Evolutionary conservation across 75 land plant genomes (phyloP), one percentile per base, ranked within the genome.

Genomic region (Pseudotsuga menziesii): DNA sequence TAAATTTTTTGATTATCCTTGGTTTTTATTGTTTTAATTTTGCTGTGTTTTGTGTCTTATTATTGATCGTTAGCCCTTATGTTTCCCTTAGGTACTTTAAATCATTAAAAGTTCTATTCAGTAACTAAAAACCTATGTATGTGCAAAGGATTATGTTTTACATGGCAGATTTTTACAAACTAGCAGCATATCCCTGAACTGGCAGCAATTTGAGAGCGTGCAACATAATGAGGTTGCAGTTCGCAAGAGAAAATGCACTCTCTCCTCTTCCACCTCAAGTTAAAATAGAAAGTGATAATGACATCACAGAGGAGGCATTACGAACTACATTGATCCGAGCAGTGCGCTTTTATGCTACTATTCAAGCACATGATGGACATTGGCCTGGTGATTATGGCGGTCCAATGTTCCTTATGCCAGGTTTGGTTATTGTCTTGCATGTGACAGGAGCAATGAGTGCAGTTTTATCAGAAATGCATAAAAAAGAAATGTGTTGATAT

Each of bases 351-450:
- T 81, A 82, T 56, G 88, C 89, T 2, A 87, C 86, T 36, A 67
- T 92, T 44, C 98, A 95, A 78, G 93, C 93, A 19, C 84, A 86
- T 71, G 98, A 95, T 85, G 98, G 98, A 0, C 96, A 94, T 74
- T 94, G 97, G 97, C 88, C 95, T 71, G 97, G 95, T 61, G 97
- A 94, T 75, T 94, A 90, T 78, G 95, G 95, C 14, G 95, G 95
- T 35, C 93, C 97, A 3, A 90, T 92, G 93, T 94, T 94, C 63
- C 88, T 94, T 48, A 74, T 92, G 81, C 97, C 97, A 73, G 95
- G 95, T 25, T 78, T 94, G 88, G 97, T 81, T 64, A 77, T 81
- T 48, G 26, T 73, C 4, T 35, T 81, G 56, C 64, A 79, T 32
- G 82, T 81, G 56, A 81, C 82, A 17, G 82, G 82, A n/a, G 3